Evolutionary conservation across 2,329 filamentous ascomycete species (phyloP), one percentile per base, ranked within the genome.

Genomic region (Stachybotrys echinatus): DNA sequence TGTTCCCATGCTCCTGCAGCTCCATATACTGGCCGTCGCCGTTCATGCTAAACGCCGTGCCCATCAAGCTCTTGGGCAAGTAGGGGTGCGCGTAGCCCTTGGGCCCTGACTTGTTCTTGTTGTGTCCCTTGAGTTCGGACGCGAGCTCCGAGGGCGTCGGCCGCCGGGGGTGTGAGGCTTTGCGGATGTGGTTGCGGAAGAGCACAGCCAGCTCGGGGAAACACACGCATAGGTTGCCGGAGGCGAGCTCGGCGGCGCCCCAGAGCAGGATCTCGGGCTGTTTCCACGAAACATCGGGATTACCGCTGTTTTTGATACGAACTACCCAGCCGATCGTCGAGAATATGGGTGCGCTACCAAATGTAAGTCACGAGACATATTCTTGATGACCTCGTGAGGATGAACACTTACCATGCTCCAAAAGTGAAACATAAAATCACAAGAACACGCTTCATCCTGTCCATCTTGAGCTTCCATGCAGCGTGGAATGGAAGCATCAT

Each of bases 191-290:
- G 17, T 47, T 50, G 20, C 49, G 49, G 45, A 51, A 51, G 10
- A 51, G 20, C 14, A 51, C 45, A n/a, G 49, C 49, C 10, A 51
- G 49, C 39, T 51, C 49, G 4, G 49, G 49, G 23, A 51, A 51
- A 31, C 49, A 51, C 7, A 51, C 49, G 40, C 49, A 48, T 23
- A 51, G 31, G 40, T 51, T 51, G 21, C 49, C 49, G 12, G 49
- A 51, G 23, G 45, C 45, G 10, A 51, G 49, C 40, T 51, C 49
- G 3, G 44, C 49, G 6, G 49, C 49, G 3, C 45, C 49, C 49
- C 49, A 51, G 27, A 51, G 49, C 2, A 51, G 49, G n/a, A 51
- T 51, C 40, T 51, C 49, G 18, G 49, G 49, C 31, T 51, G 49
- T 21, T 51, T 51, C 49, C 49, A 51, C 23, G 49, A 42, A 12